Percentiles rank a stretch among this genome's conserved stretches.
Conservation (phyloP, 352 stramenopile species). For the Phytophthora megakarya region DNA sequence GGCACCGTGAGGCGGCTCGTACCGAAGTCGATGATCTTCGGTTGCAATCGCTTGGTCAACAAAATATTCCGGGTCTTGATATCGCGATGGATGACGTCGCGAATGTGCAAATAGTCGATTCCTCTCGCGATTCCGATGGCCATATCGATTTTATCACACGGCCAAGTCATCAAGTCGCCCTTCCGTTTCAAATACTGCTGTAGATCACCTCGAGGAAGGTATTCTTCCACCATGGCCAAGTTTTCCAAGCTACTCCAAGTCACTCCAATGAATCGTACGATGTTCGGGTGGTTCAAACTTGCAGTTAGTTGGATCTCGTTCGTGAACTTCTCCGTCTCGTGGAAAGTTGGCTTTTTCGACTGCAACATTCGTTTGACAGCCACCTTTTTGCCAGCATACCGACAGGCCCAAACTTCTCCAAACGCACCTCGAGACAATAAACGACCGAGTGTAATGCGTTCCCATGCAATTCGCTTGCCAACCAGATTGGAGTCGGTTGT, state of each 20-base stretch:
- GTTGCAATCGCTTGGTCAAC: slow-evolving; percentile 44
- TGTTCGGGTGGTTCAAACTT: slow-evolving; percentile 48
- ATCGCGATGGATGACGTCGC: slow-evolving; percentile 71
- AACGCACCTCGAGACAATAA: slow-evolving; percentile 51
- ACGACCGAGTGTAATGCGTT: slow-evolving; percentile 45
- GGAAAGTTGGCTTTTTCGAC: slow-evolving; percentile 42
- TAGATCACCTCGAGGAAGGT: slow-evolving; percentile 52
- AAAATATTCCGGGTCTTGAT: slow-evolving; percentile 84
- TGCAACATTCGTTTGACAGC: slow-evolving; percentile 60
- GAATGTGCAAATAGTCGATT: slow-evolving; percentile 46
- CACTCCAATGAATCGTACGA: slow-evolving; percentile 56
- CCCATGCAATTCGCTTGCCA: slow-evolving; percentile 42
- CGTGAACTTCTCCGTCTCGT: slow-evolving; percentile 49
- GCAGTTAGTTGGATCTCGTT: slow-evolving; percentile 57
- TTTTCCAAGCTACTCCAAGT: slow-evolving; percentile 54
- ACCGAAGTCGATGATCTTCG: slow-evolving; percentile 57
- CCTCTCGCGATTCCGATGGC: slow-evolving; percentile 43
- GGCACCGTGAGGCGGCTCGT: slow-evolving; percentile 28
- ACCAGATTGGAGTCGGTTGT: slow-evolving; percentile 43
- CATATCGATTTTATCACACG: slow-evolving; percentile 42
- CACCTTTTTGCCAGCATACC: slow-evolving; percentile 42
- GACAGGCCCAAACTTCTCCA: slow-evolving; percentile 60
- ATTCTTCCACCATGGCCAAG: slow-evolving; percentile 60
- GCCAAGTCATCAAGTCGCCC: slow-evolving; percentile 38
- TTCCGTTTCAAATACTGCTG: slow-evolving; percentile 45